A percentile compares a stretch with the other conserved stretches of the same genome.
phyloP scores from a whole-genome alignment of 495 filamentous ascomycete genomes.

The Darksidea phi region DNA sequence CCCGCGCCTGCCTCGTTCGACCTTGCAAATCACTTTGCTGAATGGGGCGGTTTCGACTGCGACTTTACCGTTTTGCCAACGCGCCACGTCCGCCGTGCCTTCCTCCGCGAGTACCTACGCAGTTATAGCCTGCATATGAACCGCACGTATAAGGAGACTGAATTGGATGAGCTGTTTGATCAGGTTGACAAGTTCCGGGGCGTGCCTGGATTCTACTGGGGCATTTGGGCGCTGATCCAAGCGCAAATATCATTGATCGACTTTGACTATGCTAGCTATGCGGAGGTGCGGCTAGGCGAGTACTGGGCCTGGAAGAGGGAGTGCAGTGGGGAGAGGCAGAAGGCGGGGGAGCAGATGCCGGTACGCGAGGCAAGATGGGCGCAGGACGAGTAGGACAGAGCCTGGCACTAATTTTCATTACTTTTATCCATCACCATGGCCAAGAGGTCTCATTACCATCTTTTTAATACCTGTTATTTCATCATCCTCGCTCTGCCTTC shows the following conservation, averaged over 20 bases:
- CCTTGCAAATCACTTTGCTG: conserved; percentile 97
- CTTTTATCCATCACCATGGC: neutral
- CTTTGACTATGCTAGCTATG: conserved; percentile 94
- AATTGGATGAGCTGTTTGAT: conserved; percentile 62
- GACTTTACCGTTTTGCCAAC: conserved; percentile 84
- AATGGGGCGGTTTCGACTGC: conserved; percentile 97
- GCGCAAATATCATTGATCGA: conserved; percentile 92
- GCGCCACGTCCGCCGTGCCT: conserved; percentile 69
- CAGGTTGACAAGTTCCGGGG: conserved; percentile 89
- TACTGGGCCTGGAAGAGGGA: conserved; percentile 94
- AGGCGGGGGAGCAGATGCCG: conserved; percentile 59
- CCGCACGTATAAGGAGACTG: conserved; percentile 49
- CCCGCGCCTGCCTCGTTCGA: conserved; percentile 97
- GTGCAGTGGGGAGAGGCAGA: conserved; percentile 57
- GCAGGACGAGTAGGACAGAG: conserved; percentile 47
- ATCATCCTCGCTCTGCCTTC: no score
- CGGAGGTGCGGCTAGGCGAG: conserved; percentile 81
- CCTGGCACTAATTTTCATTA: neutral
- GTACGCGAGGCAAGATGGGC: conserved; percentile 85
- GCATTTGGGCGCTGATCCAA: conserved; percentile 96
- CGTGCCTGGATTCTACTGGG: conserved; percentile 88
- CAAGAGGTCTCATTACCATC: neutral
- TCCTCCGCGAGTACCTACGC: conserved; percentile 76
- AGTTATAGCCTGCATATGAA: conserved; percentile 50
- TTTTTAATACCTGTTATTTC: no score